These are phyloP conservation scores for Rubia tinctorum DNA, from an alignment of 305 asterid genomes.

Conservation along the genomic window DNA sequence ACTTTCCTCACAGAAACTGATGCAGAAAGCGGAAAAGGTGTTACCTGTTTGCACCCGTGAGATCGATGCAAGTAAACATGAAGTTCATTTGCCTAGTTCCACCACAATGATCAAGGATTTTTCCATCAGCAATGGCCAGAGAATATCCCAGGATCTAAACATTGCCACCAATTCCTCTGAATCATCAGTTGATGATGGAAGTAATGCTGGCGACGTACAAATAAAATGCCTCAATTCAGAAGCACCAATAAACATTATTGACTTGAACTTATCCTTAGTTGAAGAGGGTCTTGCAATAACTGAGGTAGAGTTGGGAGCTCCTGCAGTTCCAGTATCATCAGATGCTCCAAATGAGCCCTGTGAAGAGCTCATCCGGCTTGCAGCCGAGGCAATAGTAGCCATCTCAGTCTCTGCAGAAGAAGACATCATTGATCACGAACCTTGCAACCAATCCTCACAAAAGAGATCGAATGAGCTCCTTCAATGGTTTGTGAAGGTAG, in stretches of 20 bases:
- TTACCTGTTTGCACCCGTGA: conserved; percentile 9
- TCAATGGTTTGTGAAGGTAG: conserved; percentile 54
- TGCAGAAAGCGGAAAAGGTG: conserved; percentile 20
- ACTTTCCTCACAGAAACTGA: conserved; percentile 25
- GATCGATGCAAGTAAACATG: conserved; percentile 18
- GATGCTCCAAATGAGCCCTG: conserved; percentile 14
- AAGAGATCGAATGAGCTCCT: conserved; percentile 27
- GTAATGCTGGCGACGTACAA: no score
- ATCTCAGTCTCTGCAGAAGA: conserved; percentile 32
- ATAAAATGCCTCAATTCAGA: no score
- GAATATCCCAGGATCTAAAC: conserved; percentile 14
- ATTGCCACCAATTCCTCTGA: conserved; percentile 13
- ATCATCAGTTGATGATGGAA: no score
- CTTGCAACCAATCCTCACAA: conserved; percentile 12
- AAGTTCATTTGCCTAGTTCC: conserved; percentile 23
- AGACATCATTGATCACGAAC: conserved; percentile 11
- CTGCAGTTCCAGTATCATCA: conserved; percentile 23
- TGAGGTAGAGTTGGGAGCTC: conserved; percentile 59
- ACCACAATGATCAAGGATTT: no score
- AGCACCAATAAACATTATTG: conserved; percentile 38
- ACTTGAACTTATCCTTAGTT: conserved; percentile 59
- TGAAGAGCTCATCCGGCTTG: conserved; percentile 42
- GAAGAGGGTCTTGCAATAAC: no score
- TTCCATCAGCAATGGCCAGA: not conserved
- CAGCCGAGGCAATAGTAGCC: conserved; percentile 60